A percentile compares a stretch with the other conserved stretches of the same genome.
phyloP scores from a whole-genome alignment of 2,329 filamentous ascomycete species.

The Raffaelea deltoideospora region DNA sequence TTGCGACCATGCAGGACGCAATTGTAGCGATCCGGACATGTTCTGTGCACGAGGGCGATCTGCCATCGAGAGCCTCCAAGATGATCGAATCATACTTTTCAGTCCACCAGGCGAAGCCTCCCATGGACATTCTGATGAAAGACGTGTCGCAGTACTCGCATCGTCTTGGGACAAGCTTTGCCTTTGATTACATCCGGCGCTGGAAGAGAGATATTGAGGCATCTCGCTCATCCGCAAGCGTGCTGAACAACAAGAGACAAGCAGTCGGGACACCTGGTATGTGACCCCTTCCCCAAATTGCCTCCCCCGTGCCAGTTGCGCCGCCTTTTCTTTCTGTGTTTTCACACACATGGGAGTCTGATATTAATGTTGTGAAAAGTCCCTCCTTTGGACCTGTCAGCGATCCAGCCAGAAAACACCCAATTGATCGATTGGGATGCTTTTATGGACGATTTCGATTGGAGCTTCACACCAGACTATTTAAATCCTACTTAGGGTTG shows the following conservation, averaged over 20 bases:
- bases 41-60: conserved; percentile 32
- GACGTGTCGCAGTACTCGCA: conserved; percentile 26
- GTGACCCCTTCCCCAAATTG: too few species aligned
- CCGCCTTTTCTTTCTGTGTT: background rate
- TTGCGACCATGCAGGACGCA: conserved; percentile 16
- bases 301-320: too few species aligned
- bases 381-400: conserved; percentile 5
- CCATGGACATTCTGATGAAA: conserved; percentile 19
- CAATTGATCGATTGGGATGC: conserved; percentile 34
- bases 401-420: conserved; percentile 11
- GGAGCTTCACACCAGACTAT: conserved; percentile 19
- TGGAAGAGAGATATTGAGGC: conserved; percentile 28
- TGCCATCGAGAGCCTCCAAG: conserved; percentile 27
- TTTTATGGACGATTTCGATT: conserved; percentile 35
- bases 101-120: conserved; percentile 21
- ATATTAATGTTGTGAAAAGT: too few species aligned
- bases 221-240: conserved; percentile 18
- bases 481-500: conserved; percentile 7
- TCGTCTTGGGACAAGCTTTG: conserved; percentile 32
- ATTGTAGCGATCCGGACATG: conserved; percentile 24
- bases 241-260: conserved; percentile 5
- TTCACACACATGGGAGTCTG: too few species aligned
- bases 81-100: conserved; percentile 36
- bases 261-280: conserved; percentile 6
- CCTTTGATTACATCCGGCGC: conserved; percentile 31